Conservation (phyloP, 2,329 filamentous ascomycete species). For the Neocatenulostroma microsporum region DNA sequence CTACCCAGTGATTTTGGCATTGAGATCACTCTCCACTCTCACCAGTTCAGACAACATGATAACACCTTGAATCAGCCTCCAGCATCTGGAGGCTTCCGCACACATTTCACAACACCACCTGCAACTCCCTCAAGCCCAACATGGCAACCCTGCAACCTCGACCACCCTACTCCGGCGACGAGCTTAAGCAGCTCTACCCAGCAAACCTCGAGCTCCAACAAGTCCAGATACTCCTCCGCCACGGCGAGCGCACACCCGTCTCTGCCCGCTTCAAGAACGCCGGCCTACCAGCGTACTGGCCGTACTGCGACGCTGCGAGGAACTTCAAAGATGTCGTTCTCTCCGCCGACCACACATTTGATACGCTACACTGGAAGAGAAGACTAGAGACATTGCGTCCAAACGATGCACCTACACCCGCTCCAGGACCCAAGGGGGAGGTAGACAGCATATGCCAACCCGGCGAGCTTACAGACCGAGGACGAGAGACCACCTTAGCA, state of each 20-base stretch:
- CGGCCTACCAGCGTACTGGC: constrained; percentile 56
- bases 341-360: constrained; percentile 49
- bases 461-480: constrained; percentile 45
- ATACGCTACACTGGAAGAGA: constrained; percentile 56
- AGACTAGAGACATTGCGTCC: constrained; percentile 73
- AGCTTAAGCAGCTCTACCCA: constrained; percentile 77
- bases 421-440: constrained; percentile 58
- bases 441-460: constrained; percentile 73
- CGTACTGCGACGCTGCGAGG: constrained; percentile 74
- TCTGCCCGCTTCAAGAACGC: constrained; percentile 75
- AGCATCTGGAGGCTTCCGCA: too few species aligned
- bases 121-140: background rate
- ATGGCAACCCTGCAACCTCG: constrained; percentile 78
- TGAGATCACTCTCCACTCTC: too few species aligned
- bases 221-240: constrained; percentile 65
- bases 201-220: constrained; percentile 70
- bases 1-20: too few species aligned
- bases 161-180: constrained; percentile 67
- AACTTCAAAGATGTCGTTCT: constrained; percentile 59
- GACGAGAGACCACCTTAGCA: constrained; percentile 42
- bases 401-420: constrained; percentile 54
- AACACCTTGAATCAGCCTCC: too few species aligned
- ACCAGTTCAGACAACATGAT: too few species aligned
- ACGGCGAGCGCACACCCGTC: constrained; percentile 67
- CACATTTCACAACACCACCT: too few species aligned